A percentile compares a stretch with the other conserved stretches of the same genome.
phyloP scores from a whole-genome alignment of 2,329 filamentous ascomycete genomes.

The Colletotrichum sp. region DNA sequence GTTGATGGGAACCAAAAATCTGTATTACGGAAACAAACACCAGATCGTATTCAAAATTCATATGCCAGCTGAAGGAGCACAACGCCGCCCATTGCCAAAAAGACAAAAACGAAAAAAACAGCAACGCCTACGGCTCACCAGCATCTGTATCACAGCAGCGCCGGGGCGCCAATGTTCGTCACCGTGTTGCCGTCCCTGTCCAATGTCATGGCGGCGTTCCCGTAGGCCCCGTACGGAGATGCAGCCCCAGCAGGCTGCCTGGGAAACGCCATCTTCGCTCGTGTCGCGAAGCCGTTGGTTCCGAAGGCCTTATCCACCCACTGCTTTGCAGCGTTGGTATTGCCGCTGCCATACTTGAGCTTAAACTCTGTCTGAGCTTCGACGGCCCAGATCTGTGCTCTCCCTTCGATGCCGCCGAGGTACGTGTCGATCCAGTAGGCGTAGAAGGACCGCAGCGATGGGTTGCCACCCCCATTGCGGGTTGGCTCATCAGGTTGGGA shows the following conservation, averaged over 20 bases:
- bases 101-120: no score
- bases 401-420: not conserved
- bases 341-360: not conserved
- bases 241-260: not conserved
- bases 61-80: not conserved
- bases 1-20: not conserved
- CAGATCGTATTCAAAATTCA: not conserved
- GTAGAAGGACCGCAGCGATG: not conserved
- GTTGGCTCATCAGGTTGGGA: not conserved
- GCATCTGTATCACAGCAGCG: not conserved
- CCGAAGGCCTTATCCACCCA: not conserved
- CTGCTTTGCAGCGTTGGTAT: not conserved
- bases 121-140: not conserved
- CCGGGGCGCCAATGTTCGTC: not conserved
- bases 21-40: not conserved
- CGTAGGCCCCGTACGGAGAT: not conserved
- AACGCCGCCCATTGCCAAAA: not conserved
- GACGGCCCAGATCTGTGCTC: not conserved
- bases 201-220: not conserved
- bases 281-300: not conserved
- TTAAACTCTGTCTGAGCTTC: not conserved
- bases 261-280: not conserved
- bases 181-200: not conserved
- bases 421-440: not conserved
- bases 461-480: not conserved